Conservation (phyloP, 2,329 filamentous ascomycete species). For the Capronia americana region DNA sequence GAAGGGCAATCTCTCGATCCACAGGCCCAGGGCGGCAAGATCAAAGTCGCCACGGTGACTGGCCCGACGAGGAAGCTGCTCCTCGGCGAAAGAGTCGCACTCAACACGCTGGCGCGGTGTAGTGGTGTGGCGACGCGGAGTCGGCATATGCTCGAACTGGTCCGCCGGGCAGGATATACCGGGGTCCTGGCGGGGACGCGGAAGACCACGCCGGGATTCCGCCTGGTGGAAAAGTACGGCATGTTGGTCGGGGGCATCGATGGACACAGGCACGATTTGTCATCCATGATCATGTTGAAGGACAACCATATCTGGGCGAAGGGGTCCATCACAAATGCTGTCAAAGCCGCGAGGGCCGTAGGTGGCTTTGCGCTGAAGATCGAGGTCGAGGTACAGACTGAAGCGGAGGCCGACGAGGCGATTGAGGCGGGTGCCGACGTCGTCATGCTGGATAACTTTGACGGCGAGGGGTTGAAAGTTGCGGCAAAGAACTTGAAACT, state of each 20-base stretch:
- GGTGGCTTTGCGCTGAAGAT: slow-evolving; percentile 93
- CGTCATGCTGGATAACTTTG: slow-evolving; percentile 97
- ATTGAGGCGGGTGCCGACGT: slow-evolving; percentile 91
- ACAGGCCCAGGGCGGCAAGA: slow-evolving; percentile 59
- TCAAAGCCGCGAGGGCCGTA: slow-evolving; percentile 79
- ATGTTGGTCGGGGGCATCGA: slow-evolving; percentile 95
- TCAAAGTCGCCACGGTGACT: slow-evolving; percentile 76
- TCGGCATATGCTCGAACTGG: slow-evolving; percentile 60
- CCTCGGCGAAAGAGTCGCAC: slow-evolving; percentile 88
- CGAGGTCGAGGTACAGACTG: slow-evolving; percentile 91
- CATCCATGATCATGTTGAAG: slow-evolving; percentile 97
- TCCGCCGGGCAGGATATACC: slow-evolving; percentile 72
- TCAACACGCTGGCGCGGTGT: slow-evolving; percentile 89
- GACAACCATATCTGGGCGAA: slow-evolving; percentile 95
- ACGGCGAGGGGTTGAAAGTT: slow-evolving; percentile 74
- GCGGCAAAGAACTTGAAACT: slow-evolving; percentile 79
- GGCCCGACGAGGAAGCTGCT: slow-evolving; percentile 84
- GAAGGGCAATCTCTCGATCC: slow-evolving; percentile 75
- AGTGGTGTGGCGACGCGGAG: slow-evolving; percentile 84
- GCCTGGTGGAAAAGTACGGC: slow-evolving; percentile 96
- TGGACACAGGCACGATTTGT: slow-evolving; percentile 87
- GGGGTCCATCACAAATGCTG: slow-evolving; percentile 77
- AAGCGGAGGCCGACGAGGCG: slow-evolving; percentile 88
- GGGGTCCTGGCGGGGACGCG: slow-evolving; percentile 91
- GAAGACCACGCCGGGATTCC: slow-evolving; percentile 96